Conservation (phyloP, 495 filamentous ascomycete species). For the Aspergillus taichungensis region DNA sequence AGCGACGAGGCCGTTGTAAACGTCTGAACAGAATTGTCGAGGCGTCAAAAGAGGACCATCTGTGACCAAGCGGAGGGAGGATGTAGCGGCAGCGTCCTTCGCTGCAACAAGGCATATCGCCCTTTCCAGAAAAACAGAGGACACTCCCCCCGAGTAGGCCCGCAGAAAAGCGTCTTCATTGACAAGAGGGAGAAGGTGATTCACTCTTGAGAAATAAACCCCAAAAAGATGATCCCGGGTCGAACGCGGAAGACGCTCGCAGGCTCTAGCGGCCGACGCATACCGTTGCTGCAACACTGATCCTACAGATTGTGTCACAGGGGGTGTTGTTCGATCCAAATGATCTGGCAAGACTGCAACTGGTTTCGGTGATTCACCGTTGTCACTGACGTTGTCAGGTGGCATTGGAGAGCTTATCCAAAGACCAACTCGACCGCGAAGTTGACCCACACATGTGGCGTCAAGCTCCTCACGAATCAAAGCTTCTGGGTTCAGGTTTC, state of each 20-base stretch:
- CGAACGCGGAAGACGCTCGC: constrained; percentile 17
- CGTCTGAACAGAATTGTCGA: constrained; percentile 27
- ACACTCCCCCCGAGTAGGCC: constrained; percentile 11
- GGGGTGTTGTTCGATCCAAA: constrained; percentile 1
- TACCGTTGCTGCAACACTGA: constrained; percentile 22
- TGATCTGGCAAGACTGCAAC: constrained; percentile 1
- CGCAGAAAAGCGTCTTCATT: constrained; percentile 19
- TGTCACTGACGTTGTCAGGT: constrained; percentile 4
- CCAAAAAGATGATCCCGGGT: constrained; percentile 19
- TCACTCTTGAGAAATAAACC: constrained; percentile 27
- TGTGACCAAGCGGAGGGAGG: constrained; percentile 23
- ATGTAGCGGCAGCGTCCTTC: constrained; percentile 25
- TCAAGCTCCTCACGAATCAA: constrained; percentile 32
- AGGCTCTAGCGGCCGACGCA: constrained; percentile 21
- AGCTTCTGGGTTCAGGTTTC: constrained; percentile 42
- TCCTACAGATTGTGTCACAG: constrained; percentile 12
- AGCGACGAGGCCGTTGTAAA: constrained; percentile 30
- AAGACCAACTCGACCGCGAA: constrained; percentile 34
- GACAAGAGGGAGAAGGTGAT: constrained; percentile 30
- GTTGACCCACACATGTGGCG: constrained; percentile 21
- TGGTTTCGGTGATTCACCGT: constrained; percentile 1
- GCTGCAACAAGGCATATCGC: constrained; percentile 40
- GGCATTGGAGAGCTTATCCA: constrained; percentile 30
- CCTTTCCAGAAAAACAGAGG: constrained; percentile 31
- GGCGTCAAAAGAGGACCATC: constrained; percentile 16